Evolutionary conservation across 306 rosid genomes (phyloP), one percentile per base, ranked within the genome.

Genomic region (Betula pendula): DNA sequence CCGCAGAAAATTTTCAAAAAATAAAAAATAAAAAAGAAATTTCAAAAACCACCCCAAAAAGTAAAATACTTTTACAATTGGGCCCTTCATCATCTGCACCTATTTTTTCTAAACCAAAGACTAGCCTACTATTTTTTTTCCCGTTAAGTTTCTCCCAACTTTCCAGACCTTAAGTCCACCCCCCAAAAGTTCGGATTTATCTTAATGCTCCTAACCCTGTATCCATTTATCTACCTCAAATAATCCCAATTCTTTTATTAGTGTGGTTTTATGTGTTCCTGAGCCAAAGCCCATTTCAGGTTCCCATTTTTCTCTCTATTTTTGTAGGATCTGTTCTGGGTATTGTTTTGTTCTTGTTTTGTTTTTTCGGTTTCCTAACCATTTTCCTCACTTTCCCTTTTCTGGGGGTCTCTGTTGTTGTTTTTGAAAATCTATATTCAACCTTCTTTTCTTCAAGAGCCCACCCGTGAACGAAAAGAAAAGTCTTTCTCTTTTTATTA

Each of bases 261-360:
- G 27, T 55, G 9, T 19, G 13, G 12, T 6, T 51, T 77, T 72
- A 53, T 65, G 20, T 17, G 49, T 79, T 79, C 79, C 68, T 68
- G 42, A 74, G 25, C 49, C 71, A 79, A 40, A 77, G 60, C 68
- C 81, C 74, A 53, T 83, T 84, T 82, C 77, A 70, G 74, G 72
- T 50, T 27, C 50, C 74, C 87, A 60, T 5, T 24, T 73, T 80
- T 38, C 75, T 56, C 55, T 67, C 66, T 19, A 27, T 31, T 77
- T 67, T 56, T 44, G 42, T 75, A 71, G 77, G 70, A 83, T 84
- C 84, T 84, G 47, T 74, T 62, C 51, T 65, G 38, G 31, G 80
- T 10, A 55, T 20, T 44, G 70, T 49, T 77, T 72, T 83, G 27
- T 3, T 38, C 10, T 22, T 75, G 44, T 6, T 22, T 11, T 17